These are phyloP conservation scores for Phytophthora pini DNA, from an alignment of 352 stramenopile species.

Conservation along the genomic window DNA sequence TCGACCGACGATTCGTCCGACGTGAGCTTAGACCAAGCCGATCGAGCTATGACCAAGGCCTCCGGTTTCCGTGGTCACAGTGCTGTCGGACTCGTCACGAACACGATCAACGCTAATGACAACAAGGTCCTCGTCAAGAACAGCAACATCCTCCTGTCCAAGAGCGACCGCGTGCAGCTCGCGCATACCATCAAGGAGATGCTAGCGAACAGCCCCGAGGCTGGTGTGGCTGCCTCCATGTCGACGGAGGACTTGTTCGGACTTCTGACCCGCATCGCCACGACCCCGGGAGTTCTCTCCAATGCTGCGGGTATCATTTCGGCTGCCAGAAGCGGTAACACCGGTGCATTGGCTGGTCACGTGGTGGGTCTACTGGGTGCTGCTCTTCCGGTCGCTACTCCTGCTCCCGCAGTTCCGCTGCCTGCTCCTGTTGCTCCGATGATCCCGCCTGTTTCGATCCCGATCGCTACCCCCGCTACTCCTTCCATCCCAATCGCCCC, in stretches of 20 bases:
- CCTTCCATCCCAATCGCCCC: background rate
- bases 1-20: too few relatives aligned
- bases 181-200: constrained; percentile 11
- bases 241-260: background rate
- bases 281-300: background rate
- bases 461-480: background rate
- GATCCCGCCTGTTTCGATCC: background rate
- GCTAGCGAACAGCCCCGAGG: background rate
- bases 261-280: background rate
- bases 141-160: background rate
- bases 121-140: background rate
- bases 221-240: background rate
- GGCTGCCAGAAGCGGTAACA: background rate
- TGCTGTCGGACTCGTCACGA: background rate
- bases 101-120: background rate
- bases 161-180: constrained; percentile 17
- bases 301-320: background rate
- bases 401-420: too few relatives aligned
- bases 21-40: background rate
- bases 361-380: background rate
- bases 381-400: background rate
- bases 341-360: background rate
- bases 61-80: too few relatives aligned
- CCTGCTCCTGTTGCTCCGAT: background rate
- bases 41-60: background rate